Evolutionary conservation across 805 yeast genomes (phyloP).

Genomic region (Teunomyces aglyptinius): DNA sequence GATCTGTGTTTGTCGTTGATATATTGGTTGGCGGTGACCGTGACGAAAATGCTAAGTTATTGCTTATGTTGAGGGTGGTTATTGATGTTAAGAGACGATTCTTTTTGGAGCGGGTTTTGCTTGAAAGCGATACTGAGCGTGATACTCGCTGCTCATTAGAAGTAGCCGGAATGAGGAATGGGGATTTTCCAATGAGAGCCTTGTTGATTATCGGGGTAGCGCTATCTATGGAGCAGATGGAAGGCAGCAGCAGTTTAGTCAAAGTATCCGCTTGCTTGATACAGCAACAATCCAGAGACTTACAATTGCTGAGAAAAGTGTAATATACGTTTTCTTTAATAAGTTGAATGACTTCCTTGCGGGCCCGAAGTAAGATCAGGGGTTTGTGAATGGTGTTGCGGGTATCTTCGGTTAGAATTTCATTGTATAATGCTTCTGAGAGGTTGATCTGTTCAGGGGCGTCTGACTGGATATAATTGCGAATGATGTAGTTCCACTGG

Average conservation of each 20-base stretch:
- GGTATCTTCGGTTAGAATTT: constrained; percentile 17
- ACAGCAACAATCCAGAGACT: background rate
- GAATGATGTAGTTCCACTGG: constrained; percentile 41
- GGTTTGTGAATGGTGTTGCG: constrained; percentile 28
- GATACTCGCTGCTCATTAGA: background rate
- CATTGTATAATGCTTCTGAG: constrained; percentile 35
- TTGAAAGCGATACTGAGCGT: constrained; percentile 6
- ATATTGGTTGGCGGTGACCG: background rate
- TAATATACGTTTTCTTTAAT: constrained; percentile 35
- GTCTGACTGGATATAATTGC: constrained; percentile 38
- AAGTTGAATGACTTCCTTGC: constrained; percentile 30
- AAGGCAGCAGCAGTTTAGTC: background rate
- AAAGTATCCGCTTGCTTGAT: background rate
- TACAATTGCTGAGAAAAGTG: constrained; percentile 6
- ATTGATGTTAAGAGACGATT: constrained; percentile 7
- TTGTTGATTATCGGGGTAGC: constrained; percentile 5
- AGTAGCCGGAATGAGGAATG: constrained; percentile 6
- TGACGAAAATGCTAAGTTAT: background rate
- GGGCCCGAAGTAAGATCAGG: constrained; percentile 23
- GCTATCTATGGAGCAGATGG: background rate
- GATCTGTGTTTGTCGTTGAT: background rate
- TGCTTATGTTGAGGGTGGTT: background rate
- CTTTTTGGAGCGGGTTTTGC: constrained; percentile 10
- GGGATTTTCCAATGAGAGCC: constrained; percentile 3
- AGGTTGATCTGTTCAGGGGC: constrained; percentile 51